phyloP scores from a whole-genome alignment of 257 asterid species.

The Nicotiana knightiana region DNA sequence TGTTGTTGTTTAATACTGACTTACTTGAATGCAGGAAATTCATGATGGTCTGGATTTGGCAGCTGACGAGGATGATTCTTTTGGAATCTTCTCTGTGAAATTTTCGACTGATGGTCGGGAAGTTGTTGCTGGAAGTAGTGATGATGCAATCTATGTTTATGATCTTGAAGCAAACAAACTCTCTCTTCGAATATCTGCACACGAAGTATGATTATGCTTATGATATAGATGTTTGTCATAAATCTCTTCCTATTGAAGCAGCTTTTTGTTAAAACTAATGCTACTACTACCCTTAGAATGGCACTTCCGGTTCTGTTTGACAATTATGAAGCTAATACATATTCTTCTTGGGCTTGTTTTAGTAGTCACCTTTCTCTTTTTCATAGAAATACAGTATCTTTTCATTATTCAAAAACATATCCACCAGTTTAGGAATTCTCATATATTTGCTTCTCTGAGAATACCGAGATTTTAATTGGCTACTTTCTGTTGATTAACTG shows the following conservation, averaged over 20 bases:
- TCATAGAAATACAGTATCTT: neutral
- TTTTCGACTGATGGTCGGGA: conserved; percentile 85
- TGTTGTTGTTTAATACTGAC: neutral
- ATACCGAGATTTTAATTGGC: neutral
- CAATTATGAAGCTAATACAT: neutral
- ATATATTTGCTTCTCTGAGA: neutral
- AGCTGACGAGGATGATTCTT: conserved; percentile 40
- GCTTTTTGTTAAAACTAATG: neutral
- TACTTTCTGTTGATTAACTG: neutral
- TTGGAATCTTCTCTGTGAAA: conserved; percentile 79
- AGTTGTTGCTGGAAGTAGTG: conserved; percentile 83
- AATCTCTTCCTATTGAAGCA: neutral
- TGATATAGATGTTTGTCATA: neutral
- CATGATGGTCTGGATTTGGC: conserved; percentile 77
- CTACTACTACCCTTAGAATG: neutral
- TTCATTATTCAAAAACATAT: neutral
- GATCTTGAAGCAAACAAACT: conserved; percentile 73
- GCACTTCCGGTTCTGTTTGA: neutral
- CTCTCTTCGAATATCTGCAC: conserved; percentile 70
- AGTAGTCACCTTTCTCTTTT: neutral
- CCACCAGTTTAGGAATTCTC: neutral
- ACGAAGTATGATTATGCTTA: conserved; percentile 34
- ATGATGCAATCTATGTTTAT: conserved; percentile 71
- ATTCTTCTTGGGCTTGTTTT: conserved; percentile 1
- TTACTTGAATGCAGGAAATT: conserved; percentile 50